Evolutionary conservation across 306 rosid genomes (phyloP).

Genomic region (Quercus bicolor): DNA sequence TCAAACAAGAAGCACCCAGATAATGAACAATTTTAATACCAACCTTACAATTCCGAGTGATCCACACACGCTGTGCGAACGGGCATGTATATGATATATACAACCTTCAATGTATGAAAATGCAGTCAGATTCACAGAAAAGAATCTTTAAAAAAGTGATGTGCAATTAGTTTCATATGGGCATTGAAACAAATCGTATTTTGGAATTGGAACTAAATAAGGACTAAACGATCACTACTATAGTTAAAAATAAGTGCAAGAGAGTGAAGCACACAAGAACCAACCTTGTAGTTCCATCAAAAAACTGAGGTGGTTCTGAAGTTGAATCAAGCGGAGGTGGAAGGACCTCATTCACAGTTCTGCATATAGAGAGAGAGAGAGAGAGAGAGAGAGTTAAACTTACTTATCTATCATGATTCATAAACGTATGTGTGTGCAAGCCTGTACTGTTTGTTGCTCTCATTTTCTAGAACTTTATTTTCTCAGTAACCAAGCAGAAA

Average conservation of each 20-base stretch:
- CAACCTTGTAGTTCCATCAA: slow-evolving; percentile 81
- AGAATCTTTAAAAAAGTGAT: not conserved
- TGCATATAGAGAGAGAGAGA: not conserved
- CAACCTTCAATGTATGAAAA: slow-evolving; percentile 47
- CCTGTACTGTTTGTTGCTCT: not conserved
- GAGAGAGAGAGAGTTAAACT: not conserved
- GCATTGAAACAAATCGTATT: slow-evolving; percentile 5
- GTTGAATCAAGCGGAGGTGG: slow-evolving; percentile 59
- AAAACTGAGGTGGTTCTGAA: slow-evolving; percentile 72
- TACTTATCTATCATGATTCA: not conserved
- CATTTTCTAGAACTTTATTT: not conserved
- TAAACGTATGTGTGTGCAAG: not conserved
- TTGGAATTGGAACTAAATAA: not conserved
- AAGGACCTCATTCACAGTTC: slow-evolving; percentile 45
- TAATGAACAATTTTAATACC: not conserved
- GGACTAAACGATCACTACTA: not conserved
- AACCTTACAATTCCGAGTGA: slow-evolving; percentile 80
- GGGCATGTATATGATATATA: slow-evolving; percentile 80
- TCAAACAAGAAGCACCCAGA: slow-evolving; percentile 8
- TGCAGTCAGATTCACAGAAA: slow-evolving; percentile 13
- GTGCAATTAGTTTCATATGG: not conserved
- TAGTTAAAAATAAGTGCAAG: too few relatives aligned
- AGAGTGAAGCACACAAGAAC: not conserved
- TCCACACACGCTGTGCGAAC: slow-evolving; percentile 86
- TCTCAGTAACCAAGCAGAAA: not conserved